Conservation (phyloP, 495 filamentous ascomycete genomes). For the Friedmanniomyces endolithicus region DNA sequence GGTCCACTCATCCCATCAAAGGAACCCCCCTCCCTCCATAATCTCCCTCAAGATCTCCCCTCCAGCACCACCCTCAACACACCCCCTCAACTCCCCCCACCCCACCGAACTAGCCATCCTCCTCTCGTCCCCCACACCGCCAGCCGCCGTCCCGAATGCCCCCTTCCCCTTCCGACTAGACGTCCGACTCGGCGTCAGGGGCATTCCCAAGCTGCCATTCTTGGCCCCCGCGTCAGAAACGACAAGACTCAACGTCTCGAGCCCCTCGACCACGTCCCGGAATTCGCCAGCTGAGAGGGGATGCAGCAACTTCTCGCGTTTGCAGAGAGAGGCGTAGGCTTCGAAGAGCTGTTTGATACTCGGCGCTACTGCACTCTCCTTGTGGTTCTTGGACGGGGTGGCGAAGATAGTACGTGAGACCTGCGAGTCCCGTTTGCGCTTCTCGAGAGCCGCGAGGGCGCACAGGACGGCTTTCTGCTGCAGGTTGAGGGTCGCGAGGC, state of each 20-base stretch:
- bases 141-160: conserved; percentile 22
- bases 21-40: conserved; percentile 20
- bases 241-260: conserved; percentile 75
- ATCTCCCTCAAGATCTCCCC: conserved; percentile 28
- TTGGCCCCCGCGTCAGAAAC: conserved; percentile 59
- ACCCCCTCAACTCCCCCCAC: conserved; percentile 21
- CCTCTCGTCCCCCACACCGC: conserved; percentile 28
- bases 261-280: conserved; percentile 75
- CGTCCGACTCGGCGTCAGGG: conserved; percentile 29
- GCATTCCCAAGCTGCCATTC: conserved; percentile 23
- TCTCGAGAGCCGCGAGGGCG: conserved; percentile 70
- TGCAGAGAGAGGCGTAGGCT: conserved; percentile 68
- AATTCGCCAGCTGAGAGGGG: conserved; percentile 83
- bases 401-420: conserved; percentile 27
- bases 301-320: conserved; percentile 68
- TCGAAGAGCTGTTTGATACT: conserved; percentile 69
- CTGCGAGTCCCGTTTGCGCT: conserved; percentile 32
- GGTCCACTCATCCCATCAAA: too few relatives aligned
- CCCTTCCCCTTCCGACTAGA: conserved; percentile 27
- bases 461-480: conserved; percentile 96
- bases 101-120: conserved; percentile 27
- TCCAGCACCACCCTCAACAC: conserved; percentile 27
- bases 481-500: conserved; percentile 75
- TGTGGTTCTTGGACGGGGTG: conserved; percentile 46
- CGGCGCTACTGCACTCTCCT: conserved; percentile 42